Conservation (phyloP, 805 yeast species). For the Lipomyces yamanashiensis region DNA sequence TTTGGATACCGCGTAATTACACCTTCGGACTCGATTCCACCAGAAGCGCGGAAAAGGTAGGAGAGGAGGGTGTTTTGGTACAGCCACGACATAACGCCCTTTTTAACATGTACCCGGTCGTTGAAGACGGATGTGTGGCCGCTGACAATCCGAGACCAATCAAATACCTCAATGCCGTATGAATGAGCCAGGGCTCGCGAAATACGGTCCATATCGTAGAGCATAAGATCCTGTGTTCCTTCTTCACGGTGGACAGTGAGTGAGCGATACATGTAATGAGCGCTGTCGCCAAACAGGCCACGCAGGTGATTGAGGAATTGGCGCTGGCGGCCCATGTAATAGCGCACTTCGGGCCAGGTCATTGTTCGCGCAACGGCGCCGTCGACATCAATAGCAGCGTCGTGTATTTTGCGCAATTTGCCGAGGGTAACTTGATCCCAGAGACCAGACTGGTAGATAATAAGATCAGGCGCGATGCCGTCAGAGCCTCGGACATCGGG, state of each 20-base stretch:
- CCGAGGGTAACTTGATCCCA: constrained; percentile 33
- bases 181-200: constrained; percentile 21
- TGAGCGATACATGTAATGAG: constrained; percentile 24
- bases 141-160: constrained; percentile 24
- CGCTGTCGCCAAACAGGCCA: constrained; percentile 16
- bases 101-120: constrained; percentile 26
- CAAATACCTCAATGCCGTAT: constrained; percentile 27
- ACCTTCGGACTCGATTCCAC: constrained; percentile 24
- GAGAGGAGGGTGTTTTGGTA: constrained; percentile 27
- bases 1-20: constrained; percentile 1
- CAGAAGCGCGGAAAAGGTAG: constrained; percentile 32
- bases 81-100: constrained; percentile 22
- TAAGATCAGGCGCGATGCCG: constrained; percentile 28
- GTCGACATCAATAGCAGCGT: background rate
- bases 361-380: constrained; percentile 18
- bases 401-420: background rate
- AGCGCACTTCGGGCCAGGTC: constrained; percentile 30
- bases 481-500: constrained; percentile 22
- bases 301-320: constrained; percentile 17
- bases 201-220: constrained; percentile 27
- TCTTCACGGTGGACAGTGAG: constrained; percentile 29
- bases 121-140: constrained; percentile 19
- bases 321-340: constrained; percentile 22
- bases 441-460: constrained; percentile 31
- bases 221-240: constrained; percentile 13